These are phyloP conservation scores for Diutina siamensis DNA, from an alignment of 1,139 yeast species.

Conservation along the genomic window DNA sequence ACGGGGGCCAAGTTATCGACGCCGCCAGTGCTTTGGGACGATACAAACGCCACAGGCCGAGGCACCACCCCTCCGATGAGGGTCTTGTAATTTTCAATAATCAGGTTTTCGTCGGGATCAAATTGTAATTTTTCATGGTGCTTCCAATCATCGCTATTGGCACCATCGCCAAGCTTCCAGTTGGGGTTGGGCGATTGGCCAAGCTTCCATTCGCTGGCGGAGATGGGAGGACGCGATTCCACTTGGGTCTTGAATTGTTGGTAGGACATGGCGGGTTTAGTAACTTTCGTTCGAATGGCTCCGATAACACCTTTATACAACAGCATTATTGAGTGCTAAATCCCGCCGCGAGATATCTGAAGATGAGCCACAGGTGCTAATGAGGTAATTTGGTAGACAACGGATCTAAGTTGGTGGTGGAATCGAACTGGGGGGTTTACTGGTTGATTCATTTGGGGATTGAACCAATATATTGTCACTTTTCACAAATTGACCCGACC, in stretches of 20 bases:
- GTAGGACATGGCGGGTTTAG: background rate
- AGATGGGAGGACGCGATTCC: background rate
- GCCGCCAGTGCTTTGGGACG: conserved; percentile 35
- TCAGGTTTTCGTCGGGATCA: conserved; percentile 37
- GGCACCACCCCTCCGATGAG: conserved; percentile 42
- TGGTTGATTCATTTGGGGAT: too few species aligned
- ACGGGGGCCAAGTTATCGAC: conserved; percentile 44
- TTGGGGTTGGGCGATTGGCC: conserved; percentile 17
- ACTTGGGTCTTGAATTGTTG: background rate
- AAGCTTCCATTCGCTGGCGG: conserved; percentile 10
- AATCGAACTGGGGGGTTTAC: too few species aligned
- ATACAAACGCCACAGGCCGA: conserved; percentile 48
- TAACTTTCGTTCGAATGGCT: background rate
- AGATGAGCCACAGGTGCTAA: too few species aligned
- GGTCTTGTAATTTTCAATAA: conserved; percentile 37
- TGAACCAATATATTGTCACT: too few species aligned
- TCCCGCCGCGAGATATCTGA: too few species aligned
- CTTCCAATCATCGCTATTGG: conserved; percentile 32
- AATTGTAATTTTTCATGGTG: conserved; percentile 31
- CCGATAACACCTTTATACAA: too few species aligned
- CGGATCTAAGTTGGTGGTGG: too few species aligned
- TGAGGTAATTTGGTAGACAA: too few species aligned
- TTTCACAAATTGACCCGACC: too few species aligned
- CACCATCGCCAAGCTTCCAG: conserved; percentile 43
- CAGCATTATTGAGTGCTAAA: too few species aligned